Base-by-base conservation (phyloP, 352 stramenopile genomes). In the Globisporangium yorkense region DNA sequence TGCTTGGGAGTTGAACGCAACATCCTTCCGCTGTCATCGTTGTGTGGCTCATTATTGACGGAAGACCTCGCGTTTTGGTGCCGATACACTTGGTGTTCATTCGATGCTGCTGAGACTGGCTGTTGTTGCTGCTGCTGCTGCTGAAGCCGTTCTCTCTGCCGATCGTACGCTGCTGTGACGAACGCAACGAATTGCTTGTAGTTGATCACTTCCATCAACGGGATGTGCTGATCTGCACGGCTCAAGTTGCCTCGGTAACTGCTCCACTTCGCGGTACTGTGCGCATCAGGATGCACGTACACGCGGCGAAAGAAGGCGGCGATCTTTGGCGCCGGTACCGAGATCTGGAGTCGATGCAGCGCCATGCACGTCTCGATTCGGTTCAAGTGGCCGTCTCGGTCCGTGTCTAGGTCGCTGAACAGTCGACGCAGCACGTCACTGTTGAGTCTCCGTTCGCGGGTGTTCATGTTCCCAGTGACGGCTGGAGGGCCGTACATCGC, bases 141-240 rank as follows among this genome's bases (percentile, higher is more conserved):
- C 10, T 29, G 40, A 37, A 20, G 57, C 41, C 50, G 33, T 1
- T 13, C 71, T 18, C 67, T 66, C 35, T 77, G 65, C 24, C 71
- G 59, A 20, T 80, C 66, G 29, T 76, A 68, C 6, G 78, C 81
- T 44, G 76, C 72, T 0, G 77, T 85, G 29, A 88, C 67, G 54
- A 92, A 89, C 4, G 79, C 81, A 21, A 80, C 69, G 48, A 92
- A 92, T 54, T 88, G 77, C 51, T 85, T 87, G 65, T 83, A 92
- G 61, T 69, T 89, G 48, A 92, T 92, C 48, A 88, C 60, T 57
- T 91, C 75, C 5, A 73, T 70, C 35, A 87, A 61, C 0, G 76
- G 74, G 6, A 68, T 27, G 44, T 71, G 50, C 24, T 66, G 54
- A 0, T 52, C 21, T 8, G 40, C 59, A 47, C 24, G 41, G 27